A percentile compares a stretch with the other conserved stretches of the same genome.
Evolutionary conservation across 148 eudicot species (phyloP).

Genomic region (Nepenthes mirabilis): DNA sequence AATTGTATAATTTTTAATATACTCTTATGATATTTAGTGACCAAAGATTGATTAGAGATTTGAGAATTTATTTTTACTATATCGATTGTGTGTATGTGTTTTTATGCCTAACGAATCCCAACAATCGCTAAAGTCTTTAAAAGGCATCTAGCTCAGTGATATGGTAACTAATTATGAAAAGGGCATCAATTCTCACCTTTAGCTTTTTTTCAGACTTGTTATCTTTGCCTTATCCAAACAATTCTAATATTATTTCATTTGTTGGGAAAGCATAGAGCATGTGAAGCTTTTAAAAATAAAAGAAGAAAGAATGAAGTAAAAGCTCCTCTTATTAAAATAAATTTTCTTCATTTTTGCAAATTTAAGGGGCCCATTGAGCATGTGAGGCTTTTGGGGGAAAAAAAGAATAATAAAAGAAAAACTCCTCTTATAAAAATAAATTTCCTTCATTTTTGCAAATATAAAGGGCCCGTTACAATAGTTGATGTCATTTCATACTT

Average conservation of each 20-base stretch:
- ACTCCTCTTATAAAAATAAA: not conserved
- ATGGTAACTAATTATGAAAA: not conserved
- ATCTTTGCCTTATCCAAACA: slow-evolving; percentile 22
- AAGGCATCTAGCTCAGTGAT: no score
- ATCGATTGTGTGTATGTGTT: no score
- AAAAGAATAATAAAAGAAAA: not conserved
- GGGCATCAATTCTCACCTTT: not conserved
- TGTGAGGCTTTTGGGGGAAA: slow-evolving; percentile 19
- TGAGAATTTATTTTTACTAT: no score
- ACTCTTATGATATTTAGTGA: no score
- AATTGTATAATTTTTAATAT: no score
- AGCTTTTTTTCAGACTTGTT: not conserved
- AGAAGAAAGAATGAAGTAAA: not conserved
- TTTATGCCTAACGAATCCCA: no score
- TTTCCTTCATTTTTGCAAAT: no score
- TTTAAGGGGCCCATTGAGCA: slow-evolving; percentile 20
- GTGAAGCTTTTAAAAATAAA: slow-evolving; percentile 22
- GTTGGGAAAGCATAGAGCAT: slow-evolving; percentile 41
- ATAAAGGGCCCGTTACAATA: no score
- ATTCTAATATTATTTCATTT: slow-evolving; percentile 9
- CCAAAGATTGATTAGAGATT: no score
- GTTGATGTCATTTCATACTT: no score
- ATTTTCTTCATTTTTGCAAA: not conserved
- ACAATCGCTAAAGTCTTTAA: no score
- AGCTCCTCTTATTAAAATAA: not conserved